These are phyloP conservation scores for Senecio squalidus DNA, from an alignment of 140 eudicot species.

Conservation along the genomic window DNA sequence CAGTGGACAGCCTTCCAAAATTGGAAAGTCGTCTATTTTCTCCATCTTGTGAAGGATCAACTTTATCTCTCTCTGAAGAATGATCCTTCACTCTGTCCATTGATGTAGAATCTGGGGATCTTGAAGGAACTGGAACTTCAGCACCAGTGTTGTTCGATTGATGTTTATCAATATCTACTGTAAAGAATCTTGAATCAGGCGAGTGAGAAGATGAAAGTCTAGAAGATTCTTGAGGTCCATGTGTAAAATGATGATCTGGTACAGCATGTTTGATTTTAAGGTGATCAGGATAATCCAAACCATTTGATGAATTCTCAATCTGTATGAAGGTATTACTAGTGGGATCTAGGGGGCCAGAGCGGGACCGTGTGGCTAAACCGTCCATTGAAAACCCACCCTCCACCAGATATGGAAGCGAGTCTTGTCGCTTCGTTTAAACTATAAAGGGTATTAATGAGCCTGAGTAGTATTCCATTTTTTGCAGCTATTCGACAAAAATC, in stretches of 20 bases:
- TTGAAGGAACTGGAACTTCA: constrained; percentile 47
- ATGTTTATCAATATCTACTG: constrained; percentile 49
- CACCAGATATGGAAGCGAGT: constrained; percentile 67
- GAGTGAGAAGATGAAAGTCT: constrained; percentile 49
- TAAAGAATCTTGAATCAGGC: constrained; percentile 53
- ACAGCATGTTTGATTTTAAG: constrained; percentile 47
- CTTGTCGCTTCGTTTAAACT: constrained; percentile 92
- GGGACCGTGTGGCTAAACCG: constrained; percentile 47
- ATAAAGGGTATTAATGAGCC: constrained; percentile 90
- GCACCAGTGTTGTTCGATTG: constrained; percentile 42
- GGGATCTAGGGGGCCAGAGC: constrained; percentile 76
- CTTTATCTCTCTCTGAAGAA: constrained; percentile 25
- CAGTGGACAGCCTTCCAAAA: constrained; percentile 59
- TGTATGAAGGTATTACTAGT: constrained; percentile 41
- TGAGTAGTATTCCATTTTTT: constrained; percentile 79
- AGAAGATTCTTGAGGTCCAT: constrained; percentile 59
- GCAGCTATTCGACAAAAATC: constrained; percentile 97
- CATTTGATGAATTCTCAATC: constrained; percentile 43
- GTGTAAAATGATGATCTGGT: constrained; percentile 39
- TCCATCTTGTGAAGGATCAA: constrained; percentile 41
- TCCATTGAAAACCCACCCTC: constrained; percentile 68
- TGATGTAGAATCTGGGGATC: constrained; percentile 48
- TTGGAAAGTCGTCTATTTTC: constrained; percentile 48
- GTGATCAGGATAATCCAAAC: constrained; percentile 53
- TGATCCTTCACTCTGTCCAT: constrained; percentile 30